Evolutionary conservation across 371 early-diverging fungal species (phyloP).

Genomic region (Mortierella sp.): DNA sequence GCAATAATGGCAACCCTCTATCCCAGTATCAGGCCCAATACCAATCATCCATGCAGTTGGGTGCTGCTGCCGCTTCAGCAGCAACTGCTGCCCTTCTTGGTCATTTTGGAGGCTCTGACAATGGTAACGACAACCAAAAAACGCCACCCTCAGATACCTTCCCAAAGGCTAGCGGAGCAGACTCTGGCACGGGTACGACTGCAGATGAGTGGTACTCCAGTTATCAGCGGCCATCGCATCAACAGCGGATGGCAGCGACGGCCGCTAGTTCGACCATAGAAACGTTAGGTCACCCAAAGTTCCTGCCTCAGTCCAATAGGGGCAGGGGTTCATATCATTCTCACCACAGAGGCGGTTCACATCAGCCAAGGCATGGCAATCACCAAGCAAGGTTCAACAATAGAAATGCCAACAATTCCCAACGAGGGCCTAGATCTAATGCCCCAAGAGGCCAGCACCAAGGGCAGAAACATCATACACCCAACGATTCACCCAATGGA

Average conservation of each 20-base stretch:
- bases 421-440: constrained; percentile 6
- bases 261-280: constrained; percentile 12
- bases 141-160: not conserved
- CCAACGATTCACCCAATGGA: constrained; percentile 5
- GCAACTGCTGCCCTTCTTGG: constrained; percentile 25
- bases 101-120: constrained; percentile 10
- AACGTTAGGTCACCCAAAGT: not conserved
- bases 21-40: constrained; percentile 39
- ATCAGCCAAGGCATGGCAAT: not conserved
- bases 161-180: not conserved
- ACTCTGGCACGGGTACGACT: not conserved
- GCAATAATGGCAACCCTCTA: constrained; percentile 13
- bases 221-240: constrained; percentile 26
- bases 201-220: constrained; percentile 33
- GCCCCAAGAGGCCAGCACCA: constrained; percentile 10
- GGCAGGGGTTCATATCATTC: not conserved
- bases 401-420: not conserved
- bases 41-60: constrained; percentile 35
- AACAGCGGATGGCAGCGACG: constrained; percentile 36
- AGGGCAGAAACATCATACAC: constrained; percentile 8
- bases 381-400: not conserved
- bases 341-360: not conserved
- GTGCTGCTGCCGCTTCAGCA: constrained; percentile 46
- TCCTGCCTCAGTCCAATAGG: not conserved
- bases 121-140: not conserved